Evolutionary conservation across 805 yeast genomes (phyloP), one percentile per base, ranked within the genome.

Genomic region (Lachancea dasiensis): DNA sequence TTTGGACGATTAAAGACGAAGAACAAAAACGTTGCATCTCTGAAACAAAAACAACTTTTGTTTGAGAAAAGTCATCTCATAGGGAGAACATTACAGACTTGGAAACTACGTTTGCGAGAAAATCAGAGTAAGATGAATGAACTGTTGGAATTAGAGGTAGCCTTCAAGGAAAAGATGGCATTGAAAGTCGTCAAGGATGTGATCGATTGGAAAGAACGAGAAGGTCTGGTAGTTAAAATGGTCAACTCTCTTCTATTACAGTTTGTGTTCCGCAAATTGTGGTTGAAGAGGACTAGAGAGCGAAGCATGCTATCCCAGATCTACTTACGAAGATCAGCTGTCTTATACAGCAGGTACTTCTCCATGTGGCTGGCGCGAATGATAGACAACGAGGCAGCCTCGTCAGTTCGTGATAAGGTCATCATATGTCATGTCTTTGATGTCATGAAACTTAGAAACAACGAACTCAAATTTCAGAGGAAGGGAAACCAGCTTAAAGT

Each of bases 201-300:
- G 4, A 31, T 39, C n/a, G 27, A 38, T 8, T 27, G 47, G 34
- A 42, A 31, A 13, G 29, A 41, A 32, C 40, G 40, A 19, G 56
- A 54, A 26, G n/a, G 15, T 3, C 4, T 17, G 10, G 49, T 39
- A 4, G 22, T 23, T 3, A 15, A 18, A 1, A 42, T 19, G 6
- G 18, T 49, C 13, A 41, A 44, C 24, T 6, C 13, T 6, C 27
- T 45, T 18, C 34, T 48, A 3, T 13, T 36, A 13, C 25, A 24
- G 19, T 41, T 36, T 34, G 34, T 47, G 7, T 46, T 56, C 21
- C 31, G 40, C 10, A 36, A 39, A 5, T 20, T 51, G 4, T 58
- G 60, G 61, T 18, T 14, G 8, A 48, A 41, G 31, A 43, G 54
- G 26, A 49, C 47, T 20, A 18, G 41, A 25, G 49, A 52, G 21